These are phyloP conservation scores for Calocybe cyanea DNA, from an alignment of 768 basidiomycete genomes.

Conservation along the genomic window DNA sequence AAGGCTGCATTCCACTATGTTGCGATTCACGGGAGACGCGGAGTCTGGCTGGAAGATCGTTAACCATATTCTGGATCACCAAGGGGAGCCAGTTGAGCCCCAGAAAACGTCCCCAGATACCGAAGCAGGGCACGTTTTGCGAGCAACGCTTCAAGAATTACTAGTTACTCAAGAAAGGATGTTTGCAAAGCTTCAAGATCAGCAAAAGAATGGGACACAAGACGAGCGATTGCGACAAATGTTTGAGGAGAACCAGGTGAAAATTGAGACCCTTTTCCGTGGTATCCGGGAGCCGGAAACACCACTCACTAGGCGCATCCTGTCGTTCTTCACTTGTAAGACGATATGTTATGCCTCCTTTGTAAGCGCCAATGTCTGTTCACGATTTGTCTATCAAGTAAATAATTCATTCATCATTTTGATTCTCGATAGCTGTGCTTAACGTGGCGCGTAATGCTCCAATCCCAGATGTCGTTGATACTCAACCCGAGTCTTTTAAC, in stretches of 20 bases:
- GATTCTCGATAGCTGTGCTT: too few relatives aligned
- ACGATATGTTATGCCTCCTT: too few relatives aligned
- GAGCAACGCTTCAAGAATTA: not conserved
- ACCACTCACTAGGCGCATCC: too few relatives aligned
- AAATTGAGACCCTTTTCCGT: not conserved
- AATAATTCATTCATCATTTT: too few relatives aligned
- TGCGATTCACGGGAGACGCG: constrained; percentile 29
- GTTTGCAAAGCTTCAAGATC: not conserved
- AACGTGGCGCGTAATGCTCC: too few relatives aligned
- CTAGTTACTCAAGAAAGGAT: constrained; percentile 3
- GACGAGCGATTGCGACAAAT: constrained; percentile 3
- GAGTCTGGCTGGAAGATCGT: constrained; percentile 22
- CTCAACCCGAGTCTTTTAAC: too few relatives aligned
- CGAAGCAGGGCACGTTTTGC: not conserved
- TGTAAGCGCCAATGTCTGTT: too few relatives aligned
- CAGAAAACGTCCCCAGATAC: not conserved
- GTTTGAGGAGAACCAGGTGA: constrained; percentile 6
- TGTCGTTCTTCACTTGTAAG: too few relatives aligned
- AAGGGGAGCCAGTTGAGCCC: not conserved
- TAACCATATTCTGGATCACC: not conserved
- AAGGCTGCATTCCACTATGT: constrained; percentile 32
- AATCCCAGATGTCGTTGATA: too few relatives aligned
- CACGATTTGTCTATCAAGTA: too few relatives aligned
- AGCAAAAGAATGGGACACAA: not conserved
- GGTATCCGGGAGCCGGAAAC: too few relatives aligned